Percentiles rank a stretch among this genome's conserved stretches.
Conservation (phyloP, 371 early-diverging fungal species). For the Nematocida sp. region DNA sequence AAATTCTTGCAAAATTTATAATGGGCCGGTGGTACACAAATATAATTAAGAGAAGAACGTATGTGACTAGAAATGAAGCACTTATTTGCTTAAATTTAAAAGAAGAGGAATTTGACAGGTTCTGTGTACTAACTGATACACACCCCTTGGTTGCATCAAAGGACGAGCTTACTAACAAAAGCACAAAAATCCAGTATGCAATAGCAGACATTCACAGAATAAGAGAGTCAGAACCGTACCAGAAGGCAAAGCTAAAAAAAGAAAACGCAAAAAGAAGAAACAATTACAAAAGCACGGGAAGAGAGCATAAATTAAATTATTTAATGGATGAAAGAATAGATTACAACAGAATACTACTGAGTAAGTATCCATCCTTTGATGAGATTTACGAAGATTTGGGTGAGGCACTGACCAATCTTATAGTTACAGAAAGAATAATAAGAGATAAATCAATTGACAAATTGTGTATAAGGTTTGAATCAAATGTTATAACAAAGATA, state of each 20-base stretch:
- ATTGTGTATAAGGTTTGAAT: conserved; percentile 13
- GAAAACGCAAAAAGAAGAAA: conserved; percentile 29
- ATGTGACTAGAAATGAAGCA: conserved; percentile 55
- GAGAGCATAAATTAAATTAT: conserved; percentile 15
- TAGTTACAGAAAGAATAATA: conserved; percentile 41
- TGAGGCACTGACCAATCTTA: conserved; percentile 34
- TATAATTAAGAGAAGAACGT: conserved; percentile 42
- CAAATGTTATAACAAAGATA: conserved; percentile 18
- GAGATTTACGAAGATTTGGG: conserved; percentile 55
- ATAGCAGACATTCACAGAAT: conserved; percentile 55
- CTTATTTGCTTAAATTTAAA: conserved; percentile 19
- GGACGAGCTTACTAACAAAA: conserved; percentile 39
- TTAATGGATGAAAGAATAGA: conserved; percentile 46
- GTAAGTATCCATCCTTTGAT: conserved; percentile 56
- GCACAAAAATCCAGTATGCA: conserved; percentile 48
- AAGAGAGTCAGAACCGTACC: conserved; percentile 53
- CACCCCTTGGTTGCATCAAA: conserved; percentile 38
- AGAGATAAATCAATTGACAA: not conserved
- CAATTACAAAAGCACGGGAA: conserved; percentile 7
- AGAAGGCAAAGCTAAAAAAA: conserved; percentile 44
- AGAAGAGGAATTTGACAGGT: conserved; percentile 42
- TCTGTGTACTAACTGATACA: conserved; percentile 35
- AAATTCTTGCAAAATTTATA: conserved; percentile 40
- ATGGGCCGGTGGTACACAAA: conserved; percentile 50
- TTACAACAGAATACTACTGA: conserved; percentile 41